Conservation (phyloP, 495 filamentous ascomycete genomes). For the Talaromyces proteolyticus region DNA sequence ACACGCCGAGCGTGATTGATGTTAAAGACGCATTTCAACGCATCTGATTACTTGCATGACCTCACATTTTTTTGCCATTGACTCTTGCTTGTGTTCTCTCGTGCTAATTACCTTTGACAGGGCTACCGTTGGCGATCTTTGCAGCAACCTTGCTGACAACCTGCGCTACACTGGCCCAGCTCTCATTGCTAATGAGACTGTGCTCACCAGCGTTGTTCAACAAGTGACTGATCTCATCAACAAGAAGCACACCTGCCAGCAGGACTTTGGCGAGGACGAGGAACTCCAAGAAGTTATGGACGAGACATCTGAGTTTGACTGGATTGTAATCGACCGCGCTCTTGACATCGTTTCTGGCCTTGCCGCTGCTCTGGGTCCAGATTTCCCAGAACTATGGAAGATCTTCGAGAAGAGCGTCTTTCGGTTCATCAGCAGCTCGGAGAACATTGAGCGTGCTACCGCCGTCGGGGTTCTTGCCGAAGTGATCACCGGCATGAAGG, state of each 20-base stretch:
- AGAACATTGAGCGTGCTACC: constrained; percentile 79
- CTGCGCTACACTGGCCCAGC: constrained; percentile 88
- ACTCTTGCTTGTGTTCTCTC: constrained; percentile 13
- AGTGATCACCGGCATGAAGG: constrained; percentile 81
- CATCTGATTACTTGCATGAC: constrained; percentile 5
- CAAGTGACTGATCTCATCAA: constrained; percentile 69
- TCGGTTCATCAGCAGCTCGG: constrained; percentile 78
- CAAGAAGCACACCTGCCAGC: constrained; percentile 86
- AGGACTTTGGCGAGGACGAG: constrained; percentile 76
- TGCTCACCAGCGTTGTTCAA: constrained; percentile 59
- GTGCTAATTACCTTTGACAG: constrained; percentile 47
- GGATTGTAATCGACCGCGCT: constrained; percentile 91
- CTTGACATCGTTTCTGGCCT: constrained; percentile 84
- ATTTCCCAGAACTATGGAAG: constrained; percentile 86
- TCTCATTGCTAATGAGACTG: constrained; percentile 62
- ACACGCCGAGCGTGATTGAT: constrained; percentile 78
- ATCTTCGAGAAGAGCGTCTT: constrained; percentile 85
- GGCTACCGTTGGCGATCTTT: constrained; percentile 88
- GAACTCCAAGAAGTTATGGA: constrained; percentile 62
- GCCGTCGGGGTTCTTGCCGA: constrained; percentile 90
- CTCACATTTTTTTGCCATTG: constrained; percentile 10
- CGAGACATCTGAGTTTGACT: constrained; percentile 93
- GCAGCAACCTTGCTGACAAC: constrained; percentile 87
- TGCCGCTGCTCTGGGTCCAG: constrained; percentile 71
- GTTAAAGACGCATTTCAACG: constrained; percentile 71